A percentile compares a stretch with the other conserved stretches of the same genome.
Conservation (phyloP, 2,329 filamentous ascomycete genomes). For the Colletotrichum sidae region DNA sequence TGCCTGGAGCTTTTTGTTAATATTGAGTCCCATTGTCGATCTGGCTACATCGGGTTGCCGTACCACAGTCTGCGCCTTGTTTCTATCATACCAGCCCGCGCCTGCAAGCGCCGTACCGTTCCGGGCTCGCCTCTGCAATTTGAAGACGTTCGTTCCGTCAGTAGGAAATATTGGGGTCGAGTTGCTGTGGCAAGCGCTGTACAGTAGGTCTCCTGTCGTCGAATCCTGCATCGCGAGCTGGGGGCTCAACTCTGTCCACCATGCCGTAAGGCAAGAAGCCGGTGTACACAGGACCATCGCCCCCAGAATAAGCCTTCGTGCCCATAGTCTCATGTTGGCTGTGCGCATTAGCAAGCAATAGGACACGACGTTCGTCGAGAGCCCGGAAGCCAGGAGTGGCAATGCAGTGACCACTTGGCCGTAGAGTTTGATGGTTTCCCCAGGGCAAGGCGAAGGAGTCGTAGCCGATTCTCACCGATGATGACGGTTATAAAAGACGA, state of each 20-base stretch:
- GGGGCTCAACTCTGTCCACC: slow-evolving; percentile 48
- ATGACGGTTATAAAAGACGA: not conserved
- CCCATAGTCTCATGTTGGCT: no score
- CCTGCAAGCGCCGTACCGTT: slow-evolving; percentile 49
- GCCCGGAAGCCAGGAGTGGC: no score
- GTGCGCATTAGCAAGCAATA: no score
- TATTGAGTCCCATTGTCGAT: slow-evolving; percentile 7
- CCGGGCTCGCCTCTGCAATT: slow-evolving; percentile 44
- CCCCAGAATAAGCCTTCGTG: slow-evolving; percentile 3
- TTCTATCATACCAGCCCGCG: slow-evolving; percentile 48
- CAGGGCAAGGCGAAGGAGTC: slow-evolving; percentile 10
- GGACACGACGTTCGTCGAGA: no score
- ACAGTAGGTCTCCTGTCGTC: slow-evolving; percentile 47
- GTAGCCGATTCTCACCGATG: not conserved
- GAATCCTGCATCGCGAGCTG: slow-evolving; percentile 51
- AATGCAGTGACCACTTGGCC: not conserved
- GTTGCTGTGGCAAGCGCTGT: slow-evolving; percentile 49
- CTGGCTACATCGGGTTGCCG: slow-evolving; percentile 21
- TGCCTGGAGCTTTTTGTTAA: slow-evolving; percentile 10
- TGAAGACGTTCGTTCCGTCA: slow-evolving; percentile 45
- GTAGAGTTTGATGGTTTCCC: not conserved
- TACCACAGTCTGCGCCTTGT: slow-evolving; percentile 43
- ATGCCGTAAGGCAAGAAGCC: slow-evolving; percentile 48
- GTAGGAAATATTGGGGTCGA: slow-evolving; percentile 48
- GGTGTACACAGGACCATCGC: slow-evolving; percentile 14